These are phyloP conservation scores for Plasmopara muralis DNA, from an alignment of 352 stramenopile genomes.

Conservation along the genomic window DNA sequence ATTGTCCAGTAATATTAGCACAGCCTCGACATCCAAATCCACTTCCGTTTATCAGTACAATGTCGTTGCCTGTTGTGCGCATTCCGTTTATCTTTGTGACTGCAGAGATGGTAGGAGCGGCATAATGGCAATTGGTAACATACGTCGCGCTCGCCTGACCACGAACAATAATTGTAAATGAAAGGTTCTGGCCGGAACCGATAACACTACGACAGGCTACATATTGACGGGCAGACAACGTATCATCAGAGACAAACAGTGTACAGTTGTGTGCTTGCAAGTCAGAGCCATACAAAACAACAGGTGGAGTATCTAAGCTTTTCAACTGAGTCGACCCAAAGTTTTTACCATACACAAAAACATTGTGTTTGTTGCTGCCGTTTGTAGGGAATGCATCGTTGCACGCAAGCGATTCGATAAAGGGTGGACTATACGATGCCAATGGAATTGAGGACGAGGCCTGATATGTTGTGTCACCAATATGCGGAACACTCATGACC, in stretches of 20 bases:
- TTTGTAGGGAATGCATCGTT: slow-evolving; percentile 28
- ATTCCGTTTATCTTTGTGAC: slow-evolving; percentile 14
- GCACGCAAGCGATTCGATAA: slow-evolving; percentile 27
- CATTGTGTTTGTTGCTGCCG: slow-evolving; percentile 24
- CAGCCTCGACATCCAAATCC: slow-evolving; percentile 38
- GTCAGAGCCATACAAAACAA: slow-evolving; percentile 34
- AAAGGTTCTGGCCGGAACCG: slow-evolving; percentile 32
- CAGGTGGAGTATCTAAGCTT: slow-evolving; percentile 8
- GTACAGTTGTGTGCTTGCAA: slow-evolving; percentile 27
- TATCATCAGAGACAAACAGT: slow-evolving; percentile 2
- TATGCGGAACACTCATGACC: slow-evolving; percentile 29
- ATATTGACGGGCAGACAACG: slow-evolving; percentile 13
- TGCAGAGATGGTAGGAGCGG: slow-evolving; percentile 21
- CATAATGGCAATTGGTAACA: slow-evolving; percentile 30
- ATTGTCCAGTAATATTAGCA: slow-evolving; percentile 25
- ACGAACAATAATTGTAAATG: slow-evolving; percentile 28
- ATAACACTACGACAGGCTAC: slow-evolving; percentile 33
- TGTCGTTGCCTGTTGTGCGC: slow-evolving; percentile 26
- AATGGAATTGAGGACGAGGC: slow-evolving; percentile 33
- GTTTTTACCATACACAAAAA: slow-evolving; percentile 40
- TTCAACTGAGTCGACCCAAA: slow-evolving; percentile 23
- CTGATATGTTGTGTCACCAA: slow-evolving; percentile 36
- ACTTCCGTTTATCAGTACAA: slow-evolving; percentile 33
- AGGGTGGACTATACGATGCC: slow-evolving; percentile 28
- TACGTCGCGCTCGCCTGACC: slow-evolving; percentile 27